Base-by-base conservation (phyloP, 2,329 filamentous ascomycete genomes). In the Colletotrichum eleusines region DNA sequence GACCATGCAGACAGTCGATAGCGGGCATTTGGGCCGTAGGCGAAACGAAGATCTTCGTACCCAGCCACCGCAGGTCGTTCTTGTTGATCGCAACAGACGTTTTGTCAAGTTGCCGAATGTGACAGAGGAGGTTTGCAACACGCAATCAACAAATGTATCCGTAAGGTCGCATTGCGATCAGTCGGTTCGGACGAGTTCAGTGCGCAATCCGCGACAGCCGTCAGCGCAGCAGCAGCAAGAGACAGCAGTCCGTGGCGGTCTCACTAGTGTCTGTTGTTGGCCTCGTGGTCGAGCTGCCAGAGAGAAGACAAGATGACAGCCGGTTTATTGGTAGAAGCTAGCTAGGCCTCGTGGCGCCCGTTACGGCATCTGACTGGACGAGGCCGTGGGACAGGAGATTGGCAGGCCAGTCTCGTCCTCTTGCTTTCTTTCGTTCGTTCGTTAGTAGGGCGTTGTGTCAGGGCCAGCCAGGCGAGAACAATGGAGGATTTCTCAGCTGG, bases 1-100 rank as follows among this genome's bases (percentile, higher is more conserved):
- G 44, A 35, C 67, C 64, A 68, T 68, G 64, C 68, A 71, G 68
- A 66, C 55, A 61, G 67, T 70, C 67, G 67, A 62, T 70, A 67
- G 67, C 57, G 67, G 63, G 63, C 67, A 70, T 35, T 67, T 67
- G 67, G 67, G 64, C 64, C 46, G 23, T 58, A 35, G 58, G 8
- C 58, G 64, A 71, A 63, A 68, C 64, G 68, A 63, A 58, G 68
- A 71, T 71, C 64, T 59, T 62, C 64, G 23, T 26, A 68, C 68
- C 68, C 68, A 71, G 68, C 68, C 68, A 53, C 54, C 51, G 38
- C 51, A 42, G 51, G 42, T 54, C 33, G 50, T 35, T 38, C 33
- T 68, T 31, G 40, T 51, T 58, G 58, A 51, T 53, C 59, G 51
- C 46, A 48, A 55, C 51, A 42, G 66, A 50, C 23, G 63, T 54